phyloP scores from a whole-genome alignment of 768 basidiomycete genomes.

The Phylloporus arenicola region DNA sequence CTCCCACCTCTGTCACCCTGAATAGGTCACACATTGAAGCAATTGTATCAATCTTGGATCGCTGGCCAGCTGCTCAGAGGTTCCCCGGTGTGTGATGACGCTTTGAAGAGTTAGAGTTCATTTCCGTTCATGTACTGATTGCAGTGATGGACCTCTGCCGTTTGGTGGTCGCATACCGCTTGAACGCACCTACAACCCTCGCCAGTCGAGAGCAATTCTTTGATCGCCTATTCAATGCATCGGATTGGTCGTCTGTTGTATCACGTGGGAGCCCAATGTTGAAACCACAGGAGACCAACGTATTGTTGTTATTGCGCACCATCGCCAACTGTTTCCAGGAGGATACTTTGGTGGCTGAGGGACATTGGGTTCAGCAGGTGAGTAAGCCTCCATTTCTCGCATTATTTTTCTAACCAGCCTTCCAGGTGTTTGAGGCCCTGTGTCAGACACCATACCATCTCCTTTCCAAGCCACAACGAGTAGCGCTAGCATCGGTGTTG shows the following conservation, averaged over 20 bases:
- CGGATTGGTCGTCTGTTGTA: conserved; percentile 49
- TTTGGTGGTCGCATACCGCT: conserved; percentile 61
- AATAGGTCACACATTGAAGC: conserved; percentile 52
- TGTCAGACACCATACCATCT: conserved; percentile 45
- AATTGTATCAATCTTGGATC: conserved; percentile 57
- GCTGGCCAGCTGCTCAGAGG: conserved; percentile 69
- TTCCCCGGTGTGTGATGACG: conserved; percentile 54
- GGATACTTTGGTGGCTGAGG: conserved; percentile 37
- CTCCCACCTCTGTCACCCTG: conserved; percentile 29
- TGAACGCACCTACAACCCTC: conserved; percentile 43
- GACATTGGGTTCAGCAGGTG: conserved; percentile 51
- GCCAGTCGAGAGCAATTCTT: conserved; percentile 49
- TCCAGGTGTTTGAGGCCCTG: conserved; percentile 55
- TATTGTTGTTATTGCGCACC: conserved; percentile 71
- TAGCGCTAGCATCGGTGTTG: conserved; percentile 74
- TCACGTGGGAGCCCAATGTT: conserved; percentile 51
- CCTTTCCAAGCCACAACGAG: conserved; percentile 64
- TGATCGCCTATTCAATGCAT: conserved; percentile 57
- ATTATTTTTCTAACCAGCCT: conserved; percentile 4
- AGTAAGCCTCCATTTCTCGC: conserved; percentile 3
- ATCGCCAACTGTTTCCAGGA: conserved; percentile 77
- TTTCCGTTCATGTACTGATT: conserved; percentile 1
- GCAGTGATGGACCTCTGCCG: conserved; percentile 84
- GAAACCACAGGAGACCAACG: conserved; percentile 81
- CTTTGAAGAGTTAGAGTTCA: background rate